phyloP scores from a whole-genome alignment of 169 alveolate genomes.

The Eimeria acervulina region DNA sequence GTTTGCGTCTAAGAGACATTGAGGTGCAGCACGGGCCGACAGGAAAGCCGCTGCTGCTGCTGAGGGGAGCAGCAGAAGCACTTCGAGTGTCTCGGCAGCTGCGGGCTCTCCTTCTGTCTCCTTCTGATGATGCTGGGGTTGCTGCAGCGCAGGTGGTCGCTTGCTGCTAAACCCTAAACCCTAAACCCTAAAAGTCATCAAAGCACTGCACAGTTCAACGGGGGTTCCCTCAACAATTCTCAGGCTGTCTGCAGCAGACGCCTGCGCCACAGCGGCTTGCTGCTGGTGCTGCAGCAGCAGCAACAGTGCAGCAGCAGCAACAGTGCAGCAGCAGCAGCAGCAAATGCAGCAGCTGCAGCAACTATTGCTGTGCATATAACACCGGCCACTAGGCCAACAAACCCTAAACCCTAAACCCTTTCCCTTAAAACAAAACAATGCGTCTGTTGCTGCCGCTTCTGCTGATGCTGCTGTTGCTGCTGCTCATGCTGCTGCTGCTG shows the following conservation, averaged over 20 bases:
- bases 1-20: not conserved
- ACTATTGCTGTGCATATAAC: not conserved
- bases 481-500: too few relatives aligned
- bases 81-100: not conserved
- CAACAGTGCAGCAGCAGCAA: not conserved
- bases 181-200: too few relatives aligned
- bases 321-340: not conserved
- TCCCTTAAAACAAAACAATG: too few relatives aligned
- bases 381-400: too few relatives aligned
- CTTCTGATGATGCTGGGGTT: not conserved
- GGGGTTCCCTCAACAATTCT: not conserved
- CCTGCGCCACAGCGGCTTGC: too few relatives aligned
- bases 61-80: not conserved
- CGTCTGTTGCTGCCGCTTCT: too few relatives aligned
- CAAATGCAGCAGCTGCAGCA: not conserved
- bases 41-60: conserved; percentile 24
- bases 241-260: too few relatives aligned
- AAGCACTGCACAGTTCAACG: not conserved
- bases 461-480: too few relatives aligned
- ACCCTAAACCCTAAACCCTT: too few relatives aligned
- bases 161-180: conserved; percentile 4
- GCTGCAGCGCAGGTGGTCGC: conserved; percentile 14
- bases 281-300: not conserved
- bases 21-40: conserved; percentile 3
- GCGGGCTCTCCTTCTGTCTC: not conserved